Evolutionary conservation across 345 rosid species (phyloP), one percentile per base, ranked within the genome.

Genomic region (Aurinia saxatilis): DNA sequence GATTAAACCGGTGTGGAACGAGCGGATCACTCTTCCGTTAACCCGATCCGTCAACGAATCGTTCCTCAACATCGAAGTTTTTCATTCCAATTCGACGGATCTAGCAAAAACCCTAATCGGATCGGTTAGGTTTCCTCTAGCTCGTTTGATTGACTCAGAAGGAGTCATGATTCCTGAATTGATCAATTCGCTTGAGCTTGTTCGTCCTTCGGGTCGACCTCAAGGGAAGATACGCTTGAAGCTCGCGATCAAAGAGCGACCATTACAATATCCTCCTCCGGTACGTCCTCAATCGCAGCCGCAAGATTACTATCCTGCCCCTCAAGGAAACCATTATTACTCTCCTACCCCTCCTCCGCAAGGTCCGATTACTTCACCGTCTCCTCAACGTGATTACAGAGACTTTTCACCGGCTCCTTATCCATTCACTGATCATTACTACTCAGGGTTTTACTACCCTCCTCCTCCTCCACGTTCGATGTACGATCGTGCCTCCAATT

Each of bases 131-230:
- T 74, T 86, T 46, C 77, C 73, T 15, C 79, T 86, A 49, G 50
- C 39, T 39, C 82, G 80, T 0, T 78, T 86, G 34, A 27, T 77
- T 27, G 83, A 79, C 18, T 78, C 81, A 3, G 83, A 57, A 37
- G 77, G 75, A 1, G 1, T 68, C 9, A 57, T 57, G 60, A 2
- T 44, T 35, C 77, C 76, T 0, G 75, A 53, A 62, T 33, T 62
- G 63, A 27, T 15, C 45, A 31, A 39, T 30, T 17, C 82, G 68
- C 74, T 86, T 36, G 74, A 78, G 68, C 79, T 83, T 12, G 61
- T 77, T 48, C 92, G 83, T 44, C 87, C 92, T 1, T 86, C 87
- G 4, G 88, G 89, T 23, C 73, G 92, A 4, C 77, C 79, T 0
- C 92, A 86, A 33, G 88, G 92, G 23, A 86, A 83, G 63, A 44